These are phyloP conservation scores for Periglandula ipomoeae DNA, from an alignment of 2,329 filamentous ascomycete species.

Conservation along the genomic window DNA sequence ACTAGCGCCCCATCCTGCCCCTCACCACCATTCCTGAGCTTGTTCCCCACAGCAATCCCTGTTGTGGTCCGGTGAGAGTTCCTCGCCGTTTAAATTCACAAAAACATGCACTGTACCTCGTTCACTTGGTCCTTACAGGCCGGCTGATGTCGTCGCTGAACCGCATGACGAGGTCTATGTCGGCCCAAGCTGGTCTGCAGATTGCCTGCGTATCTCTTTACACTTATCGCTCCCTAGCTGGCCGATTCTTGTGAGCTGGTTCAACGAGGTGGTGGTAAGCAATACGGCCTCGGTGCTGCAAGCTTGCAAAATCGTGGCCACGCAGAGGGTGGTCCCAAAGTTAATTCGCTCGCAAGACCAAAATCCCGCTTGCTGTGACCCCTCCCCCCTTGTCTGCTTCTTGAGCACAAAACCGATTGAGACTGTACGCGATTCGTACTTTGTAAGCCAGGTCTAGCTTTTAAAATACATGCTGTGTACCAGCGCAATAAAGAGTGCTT, in stretches of 20 bases:
- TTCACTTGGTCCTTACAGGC: neutral
- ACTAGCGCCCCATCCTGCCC: neutral
- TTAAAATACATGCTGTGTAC: too few species aligned
- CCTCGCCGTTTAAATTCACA: conserved; percentile 1
- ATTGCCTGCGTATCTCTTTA: too few species aligned
- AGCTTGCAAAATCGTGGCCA: neutral
- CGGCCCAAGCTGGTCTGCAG: too few species aligned
- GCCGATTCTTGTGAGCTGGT: too few species aligned
- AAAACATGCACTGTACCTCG: neutral
- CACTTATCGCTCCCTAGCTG: too few species aligned
- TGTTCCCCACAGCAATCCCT: conserved; percentile 1
- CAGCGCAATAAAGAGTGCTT: too few species aligned
- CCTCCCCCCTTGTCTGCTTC: neutral
- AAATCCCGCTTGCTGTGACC: neutral
- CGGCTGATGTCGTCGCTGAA: neutral
- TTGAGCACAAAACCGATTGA: neutral
- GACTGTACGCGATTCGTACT: too few species aligned
- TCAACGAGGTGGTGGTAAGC: too few species aligned
- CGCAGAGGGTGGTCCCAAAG: neutral
- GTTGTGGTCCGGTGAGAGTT: neutral
- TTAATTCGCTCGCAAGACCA: neutral
- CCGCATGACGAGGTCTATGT: neutral
- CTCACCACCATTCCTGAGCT: neutral
- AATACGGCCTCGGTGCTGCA: too few species aligned
- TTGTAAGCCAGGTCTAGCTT: too few species aligned